Percentiles rank a stretch among this genome's conserved stretches.
These are phyloP conservation scores for Sporothrix humicola DNA, from an alignment of 2,329 filamentous ascomycete species.

Conservation along the genomic window DNA sequence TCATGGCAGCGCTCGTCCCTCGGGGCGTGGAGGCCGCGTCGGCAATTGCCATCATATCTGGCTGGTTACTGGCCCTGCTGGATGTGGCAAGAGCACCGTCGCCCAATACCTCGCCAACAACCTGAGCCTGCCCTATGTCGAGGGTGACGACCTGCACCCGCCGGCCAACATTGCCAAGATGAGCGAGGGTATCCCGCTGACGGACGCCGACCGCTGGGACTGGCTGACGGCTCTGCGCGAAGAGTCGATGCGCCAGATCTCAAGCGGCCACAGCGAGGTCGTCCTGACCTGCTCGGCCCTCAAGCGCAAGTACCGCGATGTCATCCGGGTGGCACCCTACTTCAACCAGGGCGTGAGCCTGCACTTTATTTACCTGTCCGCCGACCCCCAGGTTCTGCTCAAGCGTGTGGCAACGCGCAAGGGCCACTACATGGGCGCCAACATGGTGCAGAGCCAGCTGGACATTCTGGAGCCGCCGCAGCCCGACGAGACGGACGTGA, in stretches of 20 bases:
- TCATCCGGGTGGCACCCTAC: conserved; percentile 81
- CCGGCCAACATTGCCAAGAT: conserved; percentile 88
- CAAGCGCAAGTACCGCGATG: conserved; percentile 96
- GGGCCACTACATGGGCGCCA: conserved; percentile 93
- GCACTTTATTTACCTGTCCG: conserved; percentile 91
- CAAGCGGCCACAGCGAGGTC: conserved; percentile 70
- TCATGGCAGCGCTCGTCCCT: background rate
- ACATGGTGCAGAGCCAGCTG: conserved; percentile 94
- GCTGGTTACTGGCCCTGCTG: conserved; percentile 79
- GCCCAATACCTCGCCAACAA: conserved; percentile 67
- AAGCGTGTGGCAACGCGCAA: conserved; percentile 75
- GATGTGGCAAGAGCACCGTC: conserved; percentile 79
- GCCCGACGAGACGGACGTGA: conserved; percentile 71
- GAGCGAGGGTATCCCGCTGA: conserved; percentile 80
- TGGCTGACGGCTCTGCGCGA: conserved; percentile 84
- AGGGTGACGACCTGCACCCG: conserved; percentile 82
- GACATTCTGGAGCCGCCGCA: conserved; percentile 82
- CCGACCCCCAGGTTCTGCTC: conserved; percentile 75
- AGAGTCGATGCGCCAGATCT: conserved; percentile 64
- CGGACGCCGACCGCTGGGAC: conserved; percentile 95
- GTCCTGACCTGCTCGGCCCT: conserved; percentile 95
- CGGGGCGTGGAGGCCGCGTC: background rate
- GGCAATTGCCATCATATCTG: conserved; percentile 69
- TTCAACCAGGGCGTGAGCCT: conserved; percentile 74
- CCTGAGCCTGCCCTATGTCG: conserved; percentile 72